phyloP scores from a whole-genome alignment of 805 yeast genomes.

The Pichia cephalocereana region DNA sequence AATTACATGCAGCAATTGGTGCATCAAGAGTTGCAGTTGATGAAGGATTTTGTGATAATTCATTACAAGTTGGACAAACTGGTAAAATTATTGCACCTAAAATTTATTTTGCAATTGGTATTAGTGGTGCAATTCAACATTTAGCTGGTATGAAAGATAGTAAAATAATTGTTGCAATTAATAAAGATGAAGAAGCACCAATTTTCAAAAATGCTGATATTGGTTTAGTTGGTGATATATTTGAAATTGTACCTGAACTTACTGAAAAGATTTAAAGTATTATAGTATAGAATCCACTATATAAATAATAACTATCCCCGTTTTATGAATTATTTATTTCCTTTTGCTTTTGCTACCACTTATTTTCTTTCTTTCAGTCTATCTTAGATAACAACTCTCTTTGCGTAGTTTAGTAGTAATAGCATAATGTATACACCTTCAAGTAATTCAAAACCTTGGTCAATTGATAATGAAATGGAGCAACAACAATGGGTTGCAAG shows the following conservation, averaged over 20 bases:
- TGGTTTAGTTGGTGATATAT: slow-evolving; percentile 84
- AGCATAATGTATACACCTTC: background rate
- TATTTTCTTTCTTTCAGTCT: background rate
- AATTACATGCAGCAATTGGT: slow-evolving; percentile 87
- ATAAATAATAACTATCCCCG: no score
- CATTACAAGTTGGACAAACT: slow-evolving; percentile 95
- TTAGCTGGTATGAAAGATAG: slow-evolving; percentile 98
- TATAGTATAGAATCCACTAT: background rate
- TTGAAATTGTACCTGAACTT: slow-evolving; percentile 82
- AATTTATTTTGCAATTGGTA: slow-evolving; percentile 84
- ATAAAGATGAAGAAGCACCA: slow-evolving; percentile 91
- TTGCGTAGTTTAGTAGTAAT: background rate
- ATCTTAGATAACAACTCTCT: background rate
- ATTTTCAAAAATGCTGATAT: slow-evolving; percentile 86
- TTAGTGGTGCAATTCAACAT: slow-evolving; percentile 97
- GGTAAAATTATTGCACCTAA: slow-evolving; percentile 98
- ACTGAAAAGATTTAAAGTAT: slow-evolving; percentile 51
- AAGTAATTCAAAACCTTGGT: slow-evolving; percentile 16
- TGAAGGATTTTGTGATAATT: slow-evolving; percentile 90
- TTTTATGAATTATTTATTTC: no score
- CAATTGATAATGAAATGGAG: slow-evolving; percentile 28
- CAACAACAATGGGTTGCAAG: slow-evolving; percentile 42
- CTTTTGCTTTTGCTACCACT: no score
- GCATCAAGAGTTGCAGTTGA: slow-evolving; percentile 99
- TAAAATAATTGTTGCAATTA: slow-evolving; percentile 86